A percentile compares a stretch with the other conserved stretches of the same genome.
These are phyloP conservation scores for Anthostomella pinea DNA, from an alignment of 2,329 filamentous ascomycete genomes.

Conservation along the genomic window DNA sequence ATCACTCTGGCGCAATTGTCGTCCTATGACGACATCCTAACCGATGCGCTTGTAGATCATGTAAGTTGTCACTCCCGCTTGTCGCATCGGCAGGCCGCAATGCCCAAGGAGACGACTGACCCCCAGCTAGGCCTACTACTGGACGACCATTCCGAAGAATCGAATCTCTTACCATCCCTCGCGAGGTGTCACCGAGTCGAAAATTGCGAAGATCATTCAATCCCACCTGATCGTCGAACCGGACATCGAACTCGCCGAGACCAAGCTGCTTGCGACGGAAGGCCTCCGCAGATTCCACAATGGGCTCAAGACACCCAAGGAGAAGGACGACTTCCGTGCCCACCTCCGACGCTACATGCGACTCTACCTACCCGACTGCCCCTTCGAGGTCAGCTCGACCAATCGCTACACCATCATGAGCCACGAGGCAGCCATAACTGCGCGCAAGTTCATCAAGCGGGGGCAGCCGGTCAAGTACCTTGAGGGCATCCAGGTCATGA, in stretches of 20 bases:
- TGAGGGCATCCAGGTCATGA: slow-evolving; percentile 84
- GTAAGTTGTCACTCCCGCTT: slow-evolving; percentile 52
- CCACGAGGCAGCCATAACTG: slow-evolving; percentile 84
- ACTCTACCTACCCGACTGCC: slow-evolving; percentile 90
- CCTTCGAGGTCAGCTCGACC: slow-evolving; percentile 86
- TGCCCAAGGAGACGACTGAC: slow-evolving; percentile 20
- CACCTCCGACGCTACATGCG: slow-evolving; percentile 89
- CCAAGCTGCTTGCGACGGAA: slow-evolving; percentile 66
- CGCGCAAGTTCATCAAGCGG: slow-evolving; percentile 72
- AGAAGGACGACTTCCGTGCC: slow-evolving; percentile 80
- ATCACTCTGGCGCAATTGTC: slow-evolving; percentile 85
- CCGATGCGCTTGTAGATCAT: slow-evolving; percentile 91
- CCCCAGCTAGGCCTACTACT: slow-evolving; percentile 76
- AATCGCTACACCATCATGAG: slow-evolving; percentile 92
- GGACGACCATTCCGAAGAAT: slow-evolving; percentile 95
- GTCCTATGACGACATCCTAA: slow-evolving; percentile 92
- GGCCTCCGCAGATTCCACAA: slow-evolving; percentile 71
- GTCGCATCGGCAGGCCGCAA: background rate
- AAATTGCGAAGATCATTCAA: slow-evolving; percentile 60
- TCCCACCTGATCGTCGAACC: slow-evolving; percentile 71
- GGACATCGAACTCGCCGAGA: slow-evolving; percentile 67
- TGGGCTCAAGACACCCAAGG: slow-evolving; percentile 67
- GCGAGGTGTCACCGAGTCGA: slow-evolving; percentile 68
- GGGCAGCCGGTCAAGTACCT: slow-evolving; percentile 90
- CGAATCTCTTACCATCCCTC: slow-evolving; percentile 80